A percentile compares a stretch with the other conserved stretches of the same genome.
Evolutionary conservation across 2,329 filamentous ascomycete genomes (phyloP).

Genomic region (Ascochyta rabiei): DNA sequence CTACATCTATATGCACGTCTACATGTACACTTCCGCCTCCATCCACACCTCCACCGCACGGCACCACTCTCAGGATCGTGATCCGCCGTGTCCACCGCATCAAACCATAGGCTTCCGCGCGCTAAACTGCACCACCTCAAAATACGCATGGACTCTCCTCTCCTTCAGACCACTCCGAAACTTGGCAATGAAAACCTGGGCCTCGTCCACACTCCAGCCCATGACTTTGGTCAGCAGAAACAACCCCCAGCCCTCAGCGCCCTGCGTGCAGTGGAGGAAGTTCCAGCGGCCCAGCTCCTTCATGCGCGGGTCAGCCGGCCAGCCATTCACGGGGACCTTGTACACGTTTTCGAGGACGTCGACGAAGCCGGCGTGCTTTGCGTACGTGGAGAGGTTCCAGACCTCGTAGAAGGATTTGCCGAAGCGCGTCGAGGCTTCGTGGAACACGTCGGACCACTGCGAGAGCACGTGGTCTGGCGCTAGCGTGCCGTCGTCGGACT

Average conservation of each 20-base stretch:
- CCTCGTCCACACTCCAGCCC: constrained; percentile 50
- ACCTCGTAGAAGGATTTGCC: constrained; percentile 37
- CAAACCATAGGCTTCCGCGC: constrained; percentile 7
- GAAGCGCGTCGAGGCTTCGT: constrained; percentile 29
- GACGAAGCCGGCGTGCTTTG: constrained; percentile 33
- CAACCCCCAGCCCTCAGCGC: constrained; percentile 38
- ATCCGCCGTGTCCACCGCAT: too few relatives aligned
- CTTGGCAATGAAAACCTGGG: constrained; percentile 51
- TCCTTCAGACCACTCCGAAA: constrained; percentile 40
- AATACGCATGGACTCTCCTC: constrained; percentile 41
- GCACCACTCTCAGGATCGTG: too few relatives aligned
- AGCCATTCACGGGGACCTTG: constrained; percentile 38
- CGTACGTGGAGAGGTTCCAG: constrained; percentile 33
- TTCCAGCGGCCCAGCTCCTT: constrained; percentile 45
- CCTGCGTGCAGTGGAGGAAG: constrained; percentile 35
- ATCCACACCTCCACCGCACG: too few relatives aligned
- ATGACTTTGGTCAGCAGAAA: constrained; percentile 37
- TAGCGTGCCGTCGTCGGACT: constrained; percentile 47
- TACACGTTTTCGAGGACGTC: constrained; percentile 36
- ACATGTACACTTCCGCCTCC: too few relatives aligned
- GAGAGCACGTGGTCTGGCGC: constrained; percentile 35
- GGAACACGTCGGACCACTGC: constrained; percentile 35
- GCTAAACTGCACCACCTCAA: constrained; percentile 27
- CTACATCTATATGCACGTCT: background rate
- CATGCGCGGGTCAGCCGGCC: constrained; percentile 36